A percentile compares a stretch with the other conserved stretches of the same genome.
These are phyloP conservation scores for Karstenula rhodostoma DNA, from an alignment of 2,329 filamentous ascomycete genomes.

Conservation along the genomic window DNA sequence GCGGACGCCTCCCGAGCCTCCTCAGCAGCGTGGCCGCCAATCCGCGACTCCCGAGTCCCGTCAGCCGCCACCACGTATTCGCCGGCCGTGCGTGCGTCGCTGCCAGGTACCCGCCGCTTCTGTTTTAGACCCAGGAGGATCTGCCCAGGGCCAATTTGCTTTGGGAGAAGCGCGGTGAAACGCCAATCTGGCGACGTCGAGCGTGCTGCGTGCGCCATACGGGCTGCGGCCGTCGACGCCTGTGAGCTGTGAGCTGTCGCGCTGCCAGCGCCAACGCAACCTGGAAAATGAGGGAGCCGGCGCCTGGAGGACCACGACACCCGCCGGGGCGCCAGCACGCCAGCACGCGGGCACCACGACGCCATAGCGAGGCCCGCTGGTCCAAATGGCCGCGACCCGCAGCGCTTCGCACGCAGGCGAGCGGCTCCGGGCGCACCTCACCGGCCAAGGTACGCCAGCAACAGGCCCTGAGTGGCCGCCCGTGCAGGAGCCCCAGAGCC, in stretches of 20 bases:
- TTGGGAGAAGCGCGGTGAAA: constrained; percentile 45
- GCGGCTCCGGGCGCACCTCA: constrained; percentile 8
- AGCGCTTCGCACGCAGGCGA: constrained; percentile 14
- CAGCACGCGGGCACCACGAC: constrained; percentile 3
- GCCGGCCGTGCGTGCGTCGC: constrained; percentile 18
- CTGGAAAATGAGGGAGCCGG: background rate
- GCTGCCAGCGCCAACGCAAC: background rate
- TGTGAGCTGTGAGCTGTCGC: background rate
- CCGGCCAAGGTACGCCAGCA: background rate
- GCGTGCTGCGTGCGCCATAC: constrained; percentile 7
- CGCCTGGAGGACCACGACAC: background rate
- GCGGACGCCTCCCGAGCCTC: constrained; percentile 2
- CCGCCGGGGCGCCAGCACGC: background rate
- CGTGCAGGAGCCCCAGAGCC: constrained; percentile 20
- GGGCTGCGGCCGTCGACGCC: background rate
- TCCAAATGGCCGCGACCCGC: background rate
- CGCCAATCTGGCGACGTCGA: constrained; percentile 32
- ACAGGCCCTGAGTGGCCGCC: constrained; percentile 55
- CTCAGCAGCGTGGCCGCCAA: background rate
- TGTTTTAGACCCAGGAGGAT: constrained; percentile 42
- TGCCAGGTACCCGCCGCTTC: constrained; percentile 41
- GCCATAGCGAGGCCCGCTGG: constrained; percentile 5
- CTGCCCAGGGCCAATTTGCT: constrained; percentile 39
- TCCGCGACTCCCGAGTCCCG: constrained; percentile 8
- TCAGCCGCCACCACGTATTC: constrained; percentile 23